Evolutionary conservation across 345 rosid genomes (phyloP).

Genomic region (Linum tenue): DNA sequence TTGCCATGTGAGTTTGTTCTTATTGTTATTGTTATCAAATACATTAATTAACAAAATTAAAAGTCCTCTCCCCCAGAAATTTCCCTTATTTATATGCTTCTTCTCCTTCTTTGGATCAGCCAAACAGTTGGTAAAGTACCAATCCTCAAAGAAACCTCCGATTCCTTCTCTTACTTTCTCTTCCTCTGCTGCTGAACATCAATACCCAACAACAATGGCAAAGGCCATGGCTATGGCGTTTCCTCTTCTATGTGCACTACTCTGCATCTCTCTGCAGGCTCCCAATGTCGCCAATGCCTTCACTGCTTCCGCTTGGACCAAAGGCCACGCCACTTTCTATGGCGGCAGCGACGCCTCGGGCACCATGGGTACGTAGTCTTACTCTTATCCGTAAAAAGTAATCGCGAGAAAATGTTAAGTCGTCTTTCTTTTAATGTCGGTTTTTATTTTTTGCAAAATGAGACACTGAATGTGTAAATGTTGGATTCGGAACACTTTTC

Average conservation of each 20-base stretch:
- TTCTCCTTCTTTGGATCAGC: neutral
- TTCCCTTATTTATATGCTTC: neutral
- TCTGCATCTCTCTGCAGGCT: conserved; percentile 13
- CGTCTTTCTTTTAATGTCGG: too few relatives aligned
- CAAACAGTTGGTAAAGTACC: neutral
- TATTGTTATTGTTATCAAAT: too few relatives aligned
- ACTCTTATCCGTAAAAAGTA: neutral
- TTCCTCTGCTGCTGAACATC: neutral
- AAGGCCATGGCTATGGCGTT: conserved; percentile 14
- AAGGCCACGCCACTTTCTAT: conserved; percentile 52
- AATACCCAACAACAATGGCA: neutral
- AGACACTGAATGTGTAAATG: too few relatives aligned
- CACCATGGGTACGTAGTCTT: conserved; percentile 36
- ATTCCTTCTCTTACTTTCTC: conserved; percentile 13
- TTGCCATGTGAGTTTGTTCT: too few relatives aligned
- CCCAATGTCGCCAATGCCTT: conserved; percentile 36
- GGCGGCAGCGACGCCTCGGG: conserved; percentile 63
- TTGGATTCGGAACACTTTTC: too few relatives aligned
- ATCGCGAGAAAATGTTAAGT: too few relatives aligned
- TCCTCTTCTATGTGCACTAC: conserved; percentile 13
- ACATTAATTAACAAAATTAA: too few relatives aligned
- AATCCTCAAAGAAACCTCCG: neutral
- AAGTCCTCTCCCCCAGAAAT: too few relatives aligned
- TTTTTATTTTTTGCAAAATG: too few relatives aligned
- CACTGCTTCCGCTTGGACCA: conserved; percentile 33